These are phyloP conservation scores for Ocimum tenuiflorum DNA, from an alignment of 257 asterid genomes.

Conservation along the genomic window DNA sequence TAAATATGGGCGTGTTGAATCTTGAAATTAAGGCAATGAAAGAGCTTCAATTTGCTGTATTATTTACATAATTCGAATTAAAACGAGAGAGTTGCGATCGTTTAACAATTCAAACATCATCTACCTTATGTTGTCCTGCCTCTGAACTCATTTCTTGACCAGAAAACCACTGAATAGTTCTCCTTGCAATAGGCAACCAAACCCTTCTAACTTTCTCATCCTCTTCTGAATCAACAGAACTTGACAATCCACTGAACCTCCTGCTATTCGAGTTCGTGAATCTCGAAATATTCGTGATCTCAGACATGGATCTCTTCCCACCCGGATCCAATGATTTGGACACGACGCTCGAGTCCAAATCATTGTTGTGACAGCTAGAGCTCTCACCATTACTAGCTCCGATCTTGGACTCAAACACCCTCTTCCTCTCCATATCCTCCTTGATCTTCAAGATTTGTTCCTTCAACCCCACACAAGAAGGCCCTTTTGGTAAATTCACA, in stretches of 20 bases:
- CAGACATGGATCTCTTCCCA: constrained; percentile 49
- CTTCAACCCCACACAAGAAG: constrained; percentile 8
- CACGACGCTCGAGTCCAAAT: constrained; percentile 1
- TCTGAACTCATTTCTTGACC: constrained; percentile 24
- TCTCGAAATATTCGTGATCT: constrained; percentile 39
- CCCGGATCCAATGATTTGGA: constrained; percentile 21
- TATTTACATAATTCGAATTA: no score
- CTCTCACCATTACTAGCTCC: background rate
- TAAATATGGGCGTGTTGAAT: no score
- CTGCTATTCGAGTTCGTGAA: constrained; percentile 19
- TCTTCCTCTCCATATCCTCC: constrained; percentile 31
- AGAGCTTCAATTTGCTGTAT: no score
- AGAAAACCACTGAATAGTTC: constrained; percentile 34
- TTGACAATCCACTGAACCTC: constrained; percentile 13
- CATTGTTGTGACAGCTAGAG: constrained; percentile 9
- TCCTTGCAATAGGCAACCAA: constrained; percentile 44
- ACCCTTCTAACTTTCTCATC: constrained; percentile 29
- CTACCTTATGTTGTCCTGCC: background rate
- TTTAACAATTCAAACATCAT: constrained; percentile 28
- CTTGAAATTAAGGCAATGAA: no score
- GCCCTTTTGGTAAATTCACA: constrained; percentile 20
- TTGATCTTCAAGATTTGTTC: constrained; percentile 31
- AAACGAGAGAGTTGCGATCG: no score
- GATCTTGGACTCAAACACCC: constrained; percentile 30
- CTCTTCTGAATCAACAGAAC: background rate